Evolutionary conservation across 257 asterid genomes (phyloP), one percentile per base, ranked within the genome.

Genomic region (Solanum verrucosum): DNA sequence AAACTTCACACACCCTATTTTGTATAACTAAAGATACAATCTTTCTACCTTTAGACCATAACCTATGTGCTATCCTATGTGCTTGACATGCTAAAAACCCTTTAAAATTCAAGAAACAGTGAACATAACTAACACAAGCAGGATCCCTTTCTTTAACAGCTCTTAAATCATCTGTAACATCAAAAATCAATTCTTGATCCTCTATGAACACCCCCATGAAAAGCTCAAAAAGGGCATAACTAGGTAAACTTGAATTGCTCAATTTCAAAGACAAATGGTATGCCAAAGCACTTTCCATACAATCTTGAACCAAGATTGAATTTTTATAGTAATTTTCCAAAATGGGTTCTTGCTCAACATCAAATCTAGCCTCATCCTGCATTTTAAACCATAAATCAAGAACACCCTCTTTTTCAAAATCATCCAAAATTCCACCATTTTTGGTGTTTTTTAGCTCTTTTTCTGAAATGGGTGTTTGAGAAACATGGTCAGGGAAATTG

Each of bases 131-230:
- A 29, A 96, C 91, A 89, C 99, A 96, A 40, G 98, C 99, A 11
- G 99, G 99, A 88, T 96, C 99, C 87, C 99, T 92, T 88, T 93
- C 97, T 88, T 93, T 96, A 10, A 93, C 97, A 2, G 98, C 99
- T 87, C 89, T 89, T 84, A 96, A 67, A 89, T 96, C 99, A 73
- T 25, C 52, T 5, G 44, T 60, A 1, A 93, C 95, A 13, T 96
- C 92, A 2, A 38, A 7, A 7, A 95, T 87, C 77, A 96, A 94
- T 18, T 94, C 96, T 8, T 87, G 67, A 88, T 95, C 93, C 34
- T 96, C 94, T 6, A 67, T 42, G 14, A 95, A 84, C 82, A 96
- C 90, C 25, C 88, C 89, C 31, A 91, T 7, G 85, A 96, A 94
- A 46, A 95, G 93, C 70, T 94, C 97, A 44, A 74, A 90, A 1